Percentiles rank a stretch among this genome's conserved stretches.
These are phyloP conservation scores for Sclerotinia subarctica DNA, from an alignment of 2,329 filamentous ascomycete genomes.

Conservation along the genomic window DNA sequence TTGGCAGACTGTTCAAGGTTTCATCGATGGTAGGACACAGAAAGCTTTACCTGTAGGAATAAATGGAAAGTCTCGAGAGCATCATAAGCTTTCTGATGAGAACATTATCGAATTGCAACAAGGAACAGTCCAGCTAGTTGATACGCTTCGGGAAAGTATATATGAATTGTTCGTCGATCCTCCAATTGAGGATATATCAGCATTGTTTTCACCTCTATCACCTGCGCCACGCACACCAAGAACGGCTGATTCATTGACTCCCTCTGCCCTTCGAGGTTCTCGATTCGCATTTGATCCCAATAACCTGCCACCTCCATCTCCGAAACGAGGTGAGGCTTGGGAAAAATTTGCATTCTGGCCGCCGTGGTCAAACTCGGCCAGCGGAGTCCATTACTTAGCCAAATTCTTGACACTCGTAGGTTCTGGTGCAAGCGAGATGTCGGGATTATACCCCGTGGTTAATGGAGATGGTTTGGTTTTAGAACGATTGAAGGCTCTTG, in stretches of 20 bases:
- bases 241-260: conserved; percentile 47
- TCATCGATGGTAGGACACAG: conserved; percentile 83
- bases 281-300: conserved; percentile 77
- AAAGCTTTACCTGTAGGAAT: conserved; percentile 74
- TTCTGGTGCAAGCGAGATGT: conserved; percentile 83
- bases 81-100: conserved; percentile 74
- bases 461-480: conserved; percentile 53
- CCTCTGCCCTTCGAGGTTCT: conserved; percentile 61
- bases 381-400: conserved; percentile 85
- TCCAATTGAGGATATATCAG: conserved; percentile 85
- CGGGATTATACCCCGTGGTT: conserved; percentile 65
- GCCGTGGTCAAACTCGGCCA: conserved; percentile 85
- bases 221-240: conserved; percentile 66
- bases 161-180: conserved; percentile 81
- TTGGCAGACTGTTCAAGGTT: conserved; percentile 88
- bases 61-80: conserved; percentile 74
- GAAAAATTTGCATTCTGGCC: conserved; percentile 97
- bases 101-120: conserved; percentile 70
- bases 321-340: conserved; percentile 79
- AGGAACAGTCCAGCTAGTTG: conserved; percentile 77
- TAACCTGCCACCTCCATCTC: conserved; percentile 72
- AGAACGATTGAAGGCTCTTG: conserved; percentile 72
- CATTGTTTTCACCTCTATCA: conserved; percentile 78
- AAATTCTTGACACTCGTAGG: conserved; percentile 80
- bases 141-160: conserved; percentile 75